phyloP scores from a whole-genome alignment of 2,329 filamentous ascomycete genomes.

The Macrophomina pseudophaseolina region DNA sequence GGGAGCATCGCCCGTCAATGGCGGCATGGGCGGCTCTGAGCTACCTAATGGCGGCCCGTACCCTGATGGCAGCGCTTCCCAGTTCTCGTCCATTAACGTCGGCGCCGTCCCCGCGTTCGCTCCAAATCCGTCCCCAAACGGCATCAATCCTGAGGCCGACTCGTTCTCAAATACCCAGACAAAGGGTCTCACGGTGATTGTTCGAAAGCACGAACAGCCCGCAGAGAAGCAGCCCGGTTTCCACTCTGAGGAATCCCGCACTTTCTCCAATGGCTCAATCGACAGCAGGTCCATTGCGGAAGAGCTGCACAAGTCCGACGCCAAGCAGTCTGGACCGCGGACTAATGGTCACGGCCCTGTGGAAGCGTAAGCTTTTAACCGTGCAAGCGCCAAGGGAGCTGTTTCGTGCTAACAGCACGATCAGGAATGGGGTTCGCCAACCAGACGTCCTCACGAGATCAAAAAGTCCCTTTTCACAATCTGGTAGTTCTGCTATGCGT shows the following conservation, averaged over 20 bases:
- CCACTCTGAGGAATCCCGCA: slow-evolving; percentile 51
- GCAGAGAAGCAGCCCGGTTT: slow-evolving; percentile 43
- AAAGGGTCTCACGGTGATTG: slow-evolving; percentile 58
- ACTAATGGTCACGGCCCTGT: slow-evolving; percentile 42
- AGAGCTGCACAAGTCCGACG: slow-evolving; percentile 51
- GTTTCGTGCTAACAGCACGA: slow-evolving; percentile 34
- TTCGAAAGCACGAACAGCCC: slow-evolving; percentile 49
- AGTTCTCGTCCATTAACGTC: slow-evolving; percentile 25
- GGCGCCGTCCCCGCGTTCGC: slow-evolving; percentile 24
- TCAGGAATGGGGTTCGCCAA: slow-evolving; percentile 29
- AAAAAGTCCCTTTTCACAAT: slow-evolving; percentile 32
- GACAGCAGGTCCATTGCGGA: slow-evolving; percentile 58
- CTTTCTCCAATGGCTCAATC: slow-evolving; percentile 62
- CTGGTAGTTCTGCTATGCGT: slow-evolving; percentile 25
- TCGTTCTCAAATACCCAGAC: slow-evolving; percentile 61
- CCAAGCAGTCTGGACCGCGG: slow-evolving; percentile 43
- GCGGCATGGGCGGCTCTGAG: slow-evolving; percentile 8
- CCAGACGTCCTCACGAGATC: slow-evolving; percentile 30
- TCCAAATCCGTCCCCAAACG: slow-evolving; percentile 36
- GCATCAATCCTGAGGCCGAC: slow-evolving; percentile 43
- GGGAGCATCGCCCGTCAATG: slow-evolving; percentile 20
- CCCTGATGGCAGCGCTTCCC: slow-evolving; percentile 4
- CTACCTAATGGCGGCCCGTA: slow-evolving; percentile 22
- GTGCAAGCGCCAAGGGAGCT: slow-evolving; percentile 28
- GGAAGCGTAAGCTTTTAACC: slow-evolving; percentile 37